A percentile compares a stretch with the other conserved stretches of the same genome.
phyloP scores from a whole-genome alignment of 495 filamentous ascomycete genomes.

The Aspergillus avenaceus region DNA sequence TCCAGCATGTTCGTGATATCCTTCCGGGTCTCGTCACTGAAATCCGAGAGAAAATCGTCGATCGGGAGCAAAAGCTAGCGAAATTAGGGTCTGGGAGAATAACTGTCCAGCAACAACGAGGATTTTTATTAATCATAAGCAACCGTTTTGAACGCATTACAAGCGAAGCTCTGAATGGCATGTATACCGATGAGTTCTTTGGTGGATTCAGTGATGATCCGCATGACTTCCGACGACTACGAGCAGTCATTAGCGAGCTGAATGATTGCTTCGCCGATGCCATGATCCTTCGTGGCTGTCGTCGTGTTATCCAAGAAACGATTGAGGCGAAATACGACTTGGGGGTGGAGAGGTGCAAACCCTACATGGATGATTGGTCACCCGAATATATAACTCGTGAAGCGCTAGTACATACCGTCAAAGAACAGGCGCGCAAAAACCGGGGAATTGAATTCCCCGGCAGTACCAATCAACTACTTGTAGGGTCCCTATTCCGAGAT shows the following conservation, averaged over 20 bases:
- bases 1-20: slow-evolving; percentile 37
- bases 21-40: slow-evolving; percentile 30
- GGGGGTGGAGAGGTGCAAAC: background rate
- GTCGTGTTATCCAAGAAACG: slow-evolving; percentile 10
- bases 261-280: slow-evolving; percentile 53
- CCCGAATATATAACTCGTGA: slow-evolving; percentile 4
- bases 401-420: slow-evolving; percentile 16
- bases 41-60: slow-evolving; percentile 21
- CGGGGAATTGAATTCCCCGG: slow-evolving; percentile 44
- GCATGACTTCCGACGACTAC: slow-evolving; percentile 44
- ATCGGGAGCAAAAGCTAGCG: slow-evolving; percentile 21
- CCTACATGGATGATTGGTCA: slow-evolving; percentile 14
- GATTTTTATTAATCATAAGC: slow-evolving; percentile 50
- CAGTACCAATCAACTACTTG: slow-evolving; percentile 38
- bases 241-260: slow-evolving; percentile 56
- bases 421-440: slow-evolving; percentile 10
- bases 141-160: slow-evolving; percentile 47
- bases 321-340: background rate
- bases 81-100: slow-evolving; percentile 48
- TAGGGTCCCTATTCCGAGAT: slow-evolving; percentile 40
- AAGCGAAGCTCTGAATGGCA: slow-evolving; percentile 49
- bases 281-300: slow-evolving; percentile 41
- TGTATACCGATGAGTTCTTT: slow-evolving; percentile 57
- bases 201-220: slow-evolving; percentile 18
- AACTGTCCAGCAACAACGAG: slow-evolving; percentile 46